phyloP scores from a whole-genome alignment of 768 basidiomycete genomes.

The Mycena kentingensis region DNA sequence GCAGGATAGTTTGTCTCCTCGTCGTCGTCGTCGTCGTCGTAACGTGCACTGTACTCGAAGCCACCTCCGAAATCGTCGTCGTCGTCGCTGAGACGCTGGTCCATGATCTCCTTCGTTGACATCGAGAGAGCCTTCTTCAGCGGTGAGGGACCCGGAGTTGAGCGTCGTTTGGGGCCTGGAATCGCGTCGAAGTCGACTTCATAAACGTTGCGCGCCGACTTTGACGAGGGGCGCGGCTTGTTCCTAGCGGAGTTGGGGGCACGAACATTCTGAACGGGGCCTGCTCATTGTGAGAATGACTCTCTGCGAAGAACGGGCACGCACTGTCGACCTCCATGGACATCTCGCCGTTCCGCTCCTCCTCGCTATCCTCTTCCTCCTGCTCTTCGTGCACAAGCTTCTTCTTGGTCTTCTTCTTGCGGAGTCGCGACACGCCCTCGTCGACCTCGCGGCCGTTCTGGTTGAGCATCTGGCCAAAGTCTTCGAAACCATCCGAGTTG shows the following conservation, averaged over 20 bases:
- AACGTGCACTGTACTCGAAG: conserved; percentile 34
- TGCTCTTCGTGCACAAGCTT: conserved; percentile 35
- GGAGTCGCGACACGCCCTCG: conserved; percentile 43
- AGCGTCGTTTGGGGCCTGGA: conserved; percentile 48
- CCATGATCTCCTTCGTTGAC: conserved; percentile 37
- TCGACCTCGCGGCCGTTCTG: conserved; percentile 53
- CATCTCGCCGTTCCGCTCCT: conserved; percentile 64
- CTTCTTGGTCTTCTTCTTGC: conserved; percentile 51
- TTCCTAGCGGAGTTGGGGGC: no score
- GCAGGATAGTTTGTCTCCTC: conserved; percentile 31
- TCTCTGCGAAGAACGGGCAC: conserved; percentile 24
- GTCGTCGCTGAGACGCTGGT: not conserved
- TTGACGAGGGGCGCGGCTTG: no score
- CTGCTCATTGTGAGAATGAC: not conserved
- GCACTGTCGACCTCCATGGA: conserved; percentile 81
- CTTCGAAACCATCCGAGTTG: conserved; percentile 80
- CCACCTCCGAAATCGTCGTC: conserved; percentile 33
- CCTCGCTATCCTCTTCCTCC: conserved; percentile 46
- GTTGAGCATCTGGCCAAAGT: conserved; percentile 71
- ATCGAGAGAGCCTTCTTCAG: conserved; percentile 19
- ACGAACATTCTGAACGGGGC: not conserved
- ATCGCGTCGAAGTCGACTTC: conserved; percentile 60
- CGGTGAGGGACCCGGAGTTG: conserved; percentile 43
- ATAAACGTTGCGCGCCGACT: no score
- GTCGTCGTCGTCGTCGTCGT: conserved; percentile 50